Percentiles rank a stretch among this genome's conserved stretches.
Evolutionary conservation across 108 stramenopile species (phyloP).

Genomic region (Fragilariopsis cylindrus): DNA sequence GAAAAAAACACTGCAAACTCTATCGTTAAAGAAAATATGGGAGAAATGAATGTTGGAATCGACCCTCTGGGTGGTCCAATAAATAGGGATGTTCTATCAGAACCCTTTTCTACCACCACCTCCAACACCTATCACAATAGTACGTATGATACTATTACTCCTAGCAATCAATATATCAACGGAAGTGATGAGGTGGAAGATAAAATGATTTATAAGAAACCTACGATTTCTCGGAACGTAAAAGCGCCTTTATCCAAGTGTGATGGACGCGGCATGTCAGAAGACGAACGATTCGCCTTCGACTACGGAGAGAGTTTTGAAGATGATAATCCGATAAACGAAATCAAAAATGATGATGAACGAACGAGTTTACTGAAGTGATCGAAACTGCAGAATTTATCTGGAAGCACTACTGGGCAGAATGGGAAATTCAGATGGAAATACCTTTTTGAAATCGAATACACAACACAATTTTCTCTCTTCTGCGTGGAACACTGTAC

Average conservation of each 20-base stretch:
- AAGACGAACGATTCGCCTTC: constrained; percentile 36
- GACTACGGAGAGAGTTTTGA: constrained; percentile 37
- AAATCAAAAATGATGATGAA: not conserved
- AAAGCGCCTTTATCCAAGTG: not conserved
- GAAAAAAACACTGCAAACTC: not conserved
- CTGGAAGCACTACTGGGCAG: no score
- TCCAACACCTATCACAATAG: not conserved
- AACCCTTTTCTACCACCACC: not conserved
- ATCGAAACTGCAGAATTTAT: not conserved
- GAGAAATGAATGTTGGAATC: not conserved
- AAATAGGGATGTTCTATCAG: no score
- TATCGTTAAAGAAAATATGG: not conserved
- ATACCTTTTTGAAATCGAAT: no score
- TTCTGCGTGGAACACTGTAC: no score
- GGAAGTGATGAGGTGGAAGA: not conserved
- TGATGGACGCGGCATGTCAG: constrained; percentile 17
- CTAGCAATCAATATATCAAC: not conserved
- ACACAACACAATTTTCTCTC: no score
- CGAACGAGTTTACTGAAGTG: constrained; percentile 1
- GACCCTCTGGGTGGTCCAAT: not conserved
- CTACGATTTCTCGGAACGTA: not conserved
- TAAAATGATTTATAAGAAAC: no score
- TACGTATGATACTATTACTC: not conserved
- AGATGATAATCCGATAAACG: not conserved
- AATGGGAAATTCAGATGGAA: no score